Base-by-base conservation (phyloP, 176 grass and related monocot species). In the Chrysopogon serrulatus region DNA sequence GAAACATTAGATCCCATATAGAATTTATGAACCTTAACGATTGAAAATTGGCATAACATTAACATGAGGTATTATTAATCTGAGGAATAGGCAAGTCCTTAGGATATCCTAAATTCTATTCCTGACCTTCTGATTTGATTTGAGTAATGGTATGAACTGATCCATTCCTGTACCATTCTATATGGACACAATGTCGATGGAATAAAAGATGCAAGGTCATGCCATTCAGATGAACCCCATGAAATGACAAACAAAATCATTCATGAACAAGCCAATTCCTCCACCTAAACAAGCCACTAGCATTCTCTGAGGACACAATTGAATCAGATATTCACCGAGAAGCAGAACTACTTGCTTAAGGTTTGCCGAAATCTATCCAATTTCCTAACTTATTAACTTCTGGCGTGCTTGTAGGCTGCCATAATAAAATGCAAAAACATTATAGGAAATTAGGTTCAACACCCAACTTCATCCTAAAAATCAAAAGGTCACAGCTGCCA, bases 1-100 rank as follows among this genome's bases (percentile, higher is more conserved):
- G 42, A 28, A 85, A 45, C 13, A 76, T 84, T 71, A 88, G 77
- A 87, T 79, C 59, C 23, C 44, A 51, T 78, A 35, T 82, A 67
- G 36, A 44, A 53, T 53, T 34, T 64, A 79, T 66, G 75, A 90
- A 83, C 60, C 43, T 78, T 80, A 30, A 86, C 57, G 28, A 87
- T 48, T 76, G 45, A 23, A 80, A 84, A 77, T 41, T 82, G 57
- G 69, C 9, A 14, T 28, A 54, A 26, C 51, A 45, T 45, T 44
- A 83, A 84, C 32, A 84, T 18, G 14, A 83, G 4, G 60, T 76
- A 30, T 63, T 76, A 30, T 63, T 79, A 62, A 16, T 81, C 30
- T 43, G 30, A 65, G 36, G 35, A 67, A 21, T 48, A 2, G 15
- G 43, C 26, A 71, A 79, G 36, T 42, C 37, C 67, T 69, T 10